A percentile compares a stretch with the other conserved stretches of the same genome.
Evolutionary conservation across 805 yeast species (phyloP).

Genomic region (Kodamaea sagamina): DNA sequence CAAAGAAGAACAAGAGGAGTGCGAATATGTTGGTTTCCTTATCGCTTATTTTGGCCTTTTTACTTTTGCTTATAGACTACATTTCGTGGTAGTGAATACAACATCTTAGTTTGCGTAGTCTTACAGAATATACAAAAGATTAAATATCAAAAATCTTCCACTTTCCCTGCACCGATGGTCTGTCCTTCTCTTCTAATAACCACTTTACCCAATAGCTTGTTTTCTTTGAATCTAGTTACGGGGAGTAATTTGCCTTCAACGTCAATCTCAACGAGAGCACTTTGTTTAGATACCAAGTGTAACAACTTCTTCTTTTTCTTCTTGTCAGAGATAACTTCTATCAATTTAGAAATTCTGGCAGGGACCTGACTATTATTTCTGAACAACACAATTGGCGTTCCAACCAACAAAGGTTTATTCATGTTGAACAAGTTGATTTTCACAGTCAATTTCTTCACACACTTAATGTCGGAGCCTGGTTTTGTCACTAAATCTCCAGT

Average conservation of each 20-base stretch:
- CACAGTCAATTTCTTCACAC: constrained; percentile 32
- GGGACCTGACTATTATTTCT: constrained; percentile 74
- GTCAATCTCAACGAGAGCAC: constrained; percentile 59
- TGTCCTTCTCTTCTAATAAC: constrained; percentile 69
- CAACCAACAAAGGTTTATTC: constrained; percentile 72
- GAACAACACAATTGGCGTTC: constrained; percentile 76
- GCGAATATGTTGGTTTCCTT: constrained; percentile 57
- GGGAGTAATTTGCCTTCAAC: constrained; percentile 54
- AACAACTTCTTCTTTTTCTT: constrained; percentile 32
- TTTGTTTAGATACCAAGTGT: constrained; percentile 62
- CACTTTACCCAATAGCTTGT: constrained; percentile 60
- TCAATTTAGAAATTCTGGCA: constrained; percentile 58
- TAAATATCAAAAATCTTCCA: constrained; percentile 30
- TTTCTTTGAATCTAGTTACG: constrained; percentile 48
- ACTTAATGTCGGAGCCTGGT: constrained; percentile 24
- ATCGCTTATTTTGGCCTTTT: constrained; percentile 56
- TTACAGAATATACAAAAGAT: too few species aligned
- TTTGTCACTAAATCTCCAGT: constrained; percentile 57
- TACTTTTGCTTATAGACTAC: constrained; percentile 58
- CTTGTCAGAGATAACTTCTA: constrained; percentile 24
- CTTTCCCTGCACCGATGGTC: constrained; percentile 68
- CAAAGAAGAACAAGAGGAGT: constrained; percentile 58
- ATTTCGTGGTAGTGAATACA: constrained; percentile 24
- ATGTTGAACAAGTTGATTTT: constrained; percentile 41
- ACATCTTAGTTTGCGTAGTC: too few species aligned